Conservation (phyloP, 2,329 filamentous ascomycete species). For the Monosporascus sp. region DNA sequence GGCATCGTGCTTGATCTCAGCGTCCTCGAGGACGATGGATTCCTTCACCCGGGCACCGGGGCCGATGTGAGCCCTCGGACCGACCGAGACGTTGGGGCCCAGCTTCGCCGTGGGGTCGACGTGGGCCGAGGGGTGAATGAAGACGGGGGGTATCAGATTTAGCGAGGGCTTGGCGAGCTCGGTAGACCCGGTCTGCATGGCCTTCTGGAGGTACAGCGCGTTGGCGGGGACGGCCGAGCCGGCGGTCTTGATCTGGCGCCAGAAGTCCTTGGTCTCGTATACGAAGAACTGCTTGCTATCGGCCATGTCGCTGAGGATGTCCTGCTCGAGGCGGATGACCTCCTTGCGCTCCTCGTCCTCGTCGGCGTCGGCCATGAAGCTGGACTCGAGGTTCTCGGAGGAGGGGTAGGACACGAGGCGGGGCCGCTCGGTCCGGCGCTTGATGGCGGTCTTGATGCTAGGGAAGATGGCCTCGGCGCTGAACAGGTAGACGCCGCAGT, state of each 20-base stretch:
- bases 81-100: constrained; percentile 93
- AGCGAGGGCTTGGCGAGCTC: constrained; percentile 80
- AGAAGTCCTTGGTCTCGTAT: constrained; percentile 98
- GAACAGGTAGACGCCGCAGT: constrained; percentile 98
- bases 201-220: constrained; percentile 92
- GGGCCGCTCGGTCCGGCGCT: constrained; percentile 86
- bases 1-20: constrained; percentile 93
- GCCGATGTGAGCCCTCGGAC: constrained; percentile 78
- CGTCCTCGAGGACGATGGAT: constrained; percentile 89
- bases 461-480: constrained; percentile 94
- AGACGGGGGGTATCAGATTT: constrained; percentile 87
- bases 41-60: constrained; percentile 92
- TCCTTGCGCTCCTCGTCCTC: constrained; percentile 73
- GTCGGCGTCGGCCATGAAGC: constrained; percentile 55
- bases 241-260: constrained; percentile 99
- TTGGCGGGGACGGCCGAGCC: constrained; percentile 96
- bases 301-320: constrained; percentile 90
- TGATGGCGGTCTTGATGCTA: constrained; percentile 88
- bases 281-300: constrained; percentile 98
- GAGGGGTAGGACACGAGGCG: constrained; percentile 93
- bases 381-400: constrained; percentile 81
- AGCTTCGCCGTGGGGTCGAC: constrained; percentile 95
- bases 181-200: constrained; percentile 73
- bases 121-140: constrained; percentile 85
- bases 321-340: constrained; percentile 91